Conservation (phyloP, 139 green algal species). For the Tetratostichococcus sp. region DNA sequence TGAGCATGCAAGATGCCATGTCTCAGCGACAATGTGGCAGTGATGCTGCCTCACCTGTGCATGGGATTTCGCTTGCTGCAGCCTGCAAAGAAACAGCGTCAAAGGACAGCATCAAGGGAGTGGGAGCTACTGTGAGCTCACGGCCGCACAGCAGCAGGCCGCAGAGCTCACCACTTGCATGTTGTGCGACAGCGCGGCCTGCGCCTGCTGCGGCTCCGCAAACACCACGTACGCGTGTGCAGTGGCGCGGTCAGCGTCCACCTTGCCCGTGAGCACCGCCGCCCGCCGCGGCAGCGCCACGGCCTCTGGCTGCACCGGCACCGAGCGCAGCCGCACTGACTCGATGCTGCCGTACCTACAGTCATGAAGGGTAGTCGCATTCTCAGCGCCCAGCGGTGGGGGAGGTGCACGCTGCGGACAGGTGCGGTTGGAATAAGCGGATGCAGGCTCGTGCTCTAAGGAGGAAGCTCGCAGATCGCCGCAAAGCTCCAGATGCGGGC, state of each 20-base stretch:
- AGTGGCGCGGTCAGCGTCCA: constrained; percentile 34
- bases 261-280: constrained; percentile 45
- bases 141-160: too few species aligned
- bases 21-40: too few species aligned
- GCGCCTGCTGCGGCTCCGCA: constrained; percentile 15
- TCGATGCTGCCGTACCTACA: constrained; percentile 64
- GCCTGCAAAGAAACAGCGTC: too few species aligned
- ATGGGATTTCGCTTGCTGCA: too few species aligned
- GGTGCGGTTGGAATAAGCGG: too few species aligned
- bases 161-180: constrained; percentile 48
- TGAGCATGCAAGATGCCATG: constrained; percentile 19
- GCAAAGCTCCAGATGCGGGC: not conserved
- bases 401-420: too few species aligned
- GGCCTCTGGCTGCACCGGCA: constrained; percentile 47
- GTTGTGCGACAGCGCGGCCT: constrained; percentile 63
- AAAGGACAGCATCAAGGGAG: too few species aligned
- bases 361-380: not conserved
- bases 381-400: too few species aligned
- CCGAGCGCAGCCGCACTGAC: constrained; percentile 66
- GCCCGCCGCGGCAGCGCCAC: constrained; percentile 42
- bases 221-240: constrained; percentile 82
- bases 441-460: too few species aligned
- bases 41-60: too few species aligned
- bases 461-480: not conserved
- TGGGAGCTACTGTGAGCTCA: too few species aligned